Conservation (phyloP, 1,139 yeast genomes). For the Scheffersomyces illinoinensis region DNA sequence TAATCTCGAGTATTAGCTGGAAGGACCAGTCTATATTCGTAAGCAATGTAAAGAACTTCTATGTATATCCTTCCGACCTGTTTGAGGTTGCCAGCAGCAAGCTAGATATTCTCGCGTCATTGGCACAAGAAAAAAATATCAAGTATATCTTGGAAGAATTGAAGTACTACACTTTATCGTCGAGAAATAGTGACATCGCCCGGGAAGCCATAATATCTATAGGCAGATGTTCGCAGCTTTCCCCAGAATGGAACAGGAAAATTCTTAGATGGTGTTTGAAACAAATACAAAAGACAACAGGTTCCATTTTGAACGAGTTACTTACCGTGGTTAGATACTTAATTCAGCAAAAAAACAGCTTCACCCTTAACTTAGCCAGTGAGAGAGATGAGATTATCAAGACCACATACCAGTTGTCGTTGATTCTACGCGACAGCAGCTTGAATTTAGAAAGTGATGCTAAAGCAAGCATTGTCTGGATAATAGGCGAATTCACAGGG, state of each 20-base stretch:
- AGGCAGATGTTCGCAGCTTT: constrained; percentile 51
- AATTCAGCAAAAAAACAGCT: constrained; percentile 55
- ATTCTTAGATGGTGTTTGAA: constrained; percentile 45
- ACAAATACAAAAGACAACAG: constrained; percentile 28
- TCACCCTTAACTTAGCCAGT: constrained; percentile 17
- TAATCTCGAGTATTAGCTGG: constrained; percentile 35
- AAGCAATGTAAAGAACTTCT: constrained; percentile 53
- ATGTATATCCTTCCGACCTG: constrained; percentile 60
- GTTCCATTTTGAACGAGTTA: constrained; percentile 53
- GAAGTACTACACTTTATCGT: constrained; percentile 58
- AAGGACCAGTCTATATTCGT: constrained; percentile 47
- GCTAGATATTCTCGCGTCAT: constrained; percentile 60
- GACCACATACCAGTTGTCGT: constrained; percentile 40
- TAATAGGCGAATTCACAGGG: constrained; percentile 76
- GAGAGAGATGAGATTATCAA: constrained; percentile 29
- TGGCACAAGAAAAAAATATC: constrained; percentile 56
- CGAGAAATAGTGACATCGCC: constrained; percentile 35
- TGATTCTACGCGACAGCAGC: constrained; percentile 25
- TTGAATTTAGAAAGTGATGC: constrained; percentile 51
- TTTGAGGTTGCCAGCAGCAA: constrained; percentile 51
- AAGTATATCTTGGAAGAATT: constrained; percentile 62
- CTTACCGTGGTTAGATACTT: constrained; percentile 70
- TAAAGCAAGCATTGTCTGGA: constrained; percentile 84
- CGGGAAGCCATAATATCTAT: constrained; percentile 59
- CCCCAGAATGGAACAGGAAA: constrained; percentile 35